Conservation (phyloP, 345 rosid species). For the Salix udensis region DNA sequence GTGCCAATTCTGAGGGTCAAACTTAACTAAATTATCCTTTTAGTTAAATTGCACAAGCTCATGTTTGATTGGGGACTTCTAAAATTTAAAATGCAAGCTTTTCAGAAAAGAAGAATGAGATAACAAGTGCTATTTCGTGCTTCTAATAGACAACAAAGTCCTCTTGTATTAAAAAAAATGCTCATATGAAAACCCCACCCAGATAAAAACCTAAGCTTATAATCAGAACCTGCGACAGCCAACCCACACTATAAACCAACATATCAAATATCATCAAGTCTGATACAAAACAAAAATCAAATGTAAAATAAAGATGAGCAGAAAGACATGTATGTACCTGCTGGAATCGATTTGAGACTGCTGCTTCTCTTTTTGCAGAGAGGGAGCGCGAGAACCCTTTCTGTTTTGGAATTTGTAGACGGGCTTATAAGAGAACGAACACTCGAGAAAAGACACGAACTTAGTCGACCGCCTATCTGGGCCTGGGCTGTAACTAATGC, state of each 20-base stretch:
- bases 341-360: background rate
- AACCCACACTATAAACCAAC: background rate
- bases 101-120: background rate
- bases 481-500: background rate
- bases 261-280: background rate
- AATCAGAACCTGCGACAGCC: background rate
- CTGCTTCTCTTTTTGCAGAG: background rate
- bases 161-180: background rate
- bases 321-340: background rate
- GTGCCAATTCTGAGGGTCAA: background rate
- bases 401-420: background rate
- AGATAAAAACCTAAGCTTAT: background rate
- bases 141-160: background rate
- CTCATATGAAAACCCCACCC: background rate
- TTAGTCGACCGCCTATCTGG: background rate
- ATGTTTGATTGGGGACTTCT: background rate
- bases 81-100: background rate
- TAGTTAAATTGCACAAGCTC: background rate
- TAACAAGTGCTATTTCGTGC: background rate
- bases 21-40: background rate
- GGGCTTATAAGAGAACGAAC: background rate
- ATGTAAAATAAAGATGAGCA: background rate
- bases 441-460: background rate
- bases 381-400: background rate
- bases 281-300: background rate